Percentiles rank a stretch among this genome's conserved stretches.
Evolutionary conservation across 1,284 basidiomycete genomes (phyloP).

Genomic region (Cutaneotrichosporon sp.): DNA sequence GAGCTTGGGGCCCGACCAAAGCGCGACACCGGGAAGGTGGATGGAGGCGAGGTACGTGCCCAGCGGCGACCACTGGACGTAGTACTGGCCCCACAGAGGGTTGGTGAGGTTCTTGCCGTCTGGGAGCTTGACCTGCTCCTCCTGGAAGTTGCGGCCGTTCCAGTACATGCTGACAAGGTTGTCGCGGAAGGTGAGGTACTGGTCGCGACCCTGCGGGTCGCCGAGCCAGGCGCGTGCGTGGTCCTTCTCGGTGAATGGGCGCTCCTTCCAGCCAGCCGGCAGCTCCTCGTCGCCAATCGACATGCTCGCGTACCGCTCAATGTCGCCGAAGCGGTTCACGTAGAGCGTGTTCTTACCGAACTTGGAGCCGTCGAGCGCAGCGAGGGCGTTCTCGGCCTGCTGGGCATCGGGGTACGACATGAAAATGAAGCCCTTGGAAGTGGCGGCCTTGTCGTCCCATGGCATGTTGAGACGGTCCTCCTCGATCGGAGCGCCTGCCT

Average conservation of each 20-base stretch:
- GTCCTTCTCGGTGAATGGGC: constrained; percentile 73
- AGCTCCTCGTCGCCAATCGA: constrained; percentile 76
- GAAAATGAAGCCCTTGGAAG: constrained; percentile 88
- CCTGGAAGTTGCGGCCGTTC: constrained; percentile 86
- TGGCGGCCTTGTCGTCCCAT: constrained; percentile 70
- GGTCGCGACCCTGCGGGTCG: constrained; percentile 87
- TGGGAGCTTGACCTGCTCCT: constrained; percentile 62
- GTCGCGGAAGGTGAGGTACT: constrained; percentile 89
- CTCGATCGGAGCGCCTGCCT: constrained; percentile 71
- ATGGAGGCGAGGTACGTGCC: constrained; percentile 92
- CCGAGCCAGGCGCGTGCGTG: constrained; percentile 93
- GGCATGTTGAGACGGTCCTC: constrained; percentile 72
- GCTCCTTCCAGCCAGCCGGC: constrained; percentile 61
- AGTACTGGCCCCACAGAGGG: constrained; percentile 89
- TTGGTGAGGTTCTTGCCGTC: constrained; percentile 53
- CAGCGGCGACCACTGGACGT: constrained; percentile 94
- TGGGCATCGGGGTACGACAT: constrained; percentile 77
- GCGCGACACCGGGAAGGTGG: constrained; percentile 89
- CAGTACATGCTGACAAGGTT: constrained; percentile 88
- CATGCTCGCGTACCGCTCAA: constrained; percentile 76
- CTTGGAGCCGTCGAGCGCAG: constrained; percentile 73
- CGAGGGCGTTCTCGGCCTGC: constrained; percentile 75
- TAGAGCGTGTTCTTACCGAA: constrained; percentile 90
- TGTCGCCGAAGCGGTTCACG: constrained; percentile 87
- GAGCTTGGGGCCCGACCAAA: constrained; percentile 75